These are phyloP conservation scores for Cytospora schulzeri DNA, from an alignment of 2,329 filamentous ascomycete genomes.

Conservation along the genomic window DNA sequence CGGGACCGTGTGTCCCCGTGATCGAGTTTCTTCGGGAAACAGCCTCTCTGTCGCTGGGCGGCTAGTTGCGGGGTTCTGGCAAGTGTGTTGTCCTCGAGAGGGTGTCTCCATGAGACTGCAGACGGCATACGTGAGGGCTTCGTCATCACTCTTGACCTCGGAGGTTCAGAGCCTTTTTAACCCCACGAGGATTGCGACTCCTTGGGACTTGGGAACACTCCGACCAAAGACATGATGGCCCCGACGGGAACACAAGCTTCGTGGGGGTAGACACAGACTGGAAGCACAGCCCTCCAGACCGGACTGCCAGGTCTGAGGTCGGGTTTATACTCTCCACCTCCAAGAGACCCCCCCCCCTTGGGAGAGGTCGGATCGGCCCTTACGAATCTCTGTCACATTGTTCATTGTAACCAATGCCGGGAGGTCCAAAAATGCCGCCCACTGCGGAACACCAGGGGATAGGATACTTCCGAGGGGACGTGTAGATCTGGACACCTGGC, in stretches of 20 bases:
- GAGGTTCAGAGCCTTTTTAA: neutral
- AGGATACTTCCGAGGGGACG: neutral
- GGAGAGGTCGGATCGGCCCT: neutral
- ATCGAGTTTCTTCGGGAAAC: slow-evolving; percentile 4
- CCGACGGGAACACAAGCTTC: neutral
- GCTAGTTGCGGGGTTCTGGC: neutral
- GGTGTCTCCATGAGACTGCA: neutral
- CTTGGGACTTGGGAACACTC: no score
- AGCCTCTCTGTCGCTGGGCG: neutral
- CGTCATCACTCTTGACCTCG: neutral
- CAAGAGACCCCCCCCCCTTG: neutral
- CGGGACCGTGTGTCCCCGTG: neutral
- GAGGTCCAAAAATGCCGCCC: neutral
- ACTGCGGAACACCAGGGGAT: neutral
- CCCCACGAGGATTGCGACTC: neutral
- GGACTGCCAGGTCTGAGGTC: neutral
- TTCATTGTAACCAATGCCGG: neutral
- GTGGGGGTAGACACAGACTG: neutral
- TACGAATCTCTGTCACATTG: neutral
- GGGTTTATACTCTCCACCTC: neutral
- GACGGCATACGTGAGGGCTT: neutral
- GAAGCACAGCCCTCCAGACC: neutral
- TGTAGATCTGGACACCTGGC: neutral
- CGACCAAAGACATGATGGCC: neutral
- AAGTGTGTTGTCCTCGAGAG: neutral